Evolutionary conservation across 495 filamentous ascomycete genomes (phyloP).

Genomic region (Neurospora sp.): DNA sequence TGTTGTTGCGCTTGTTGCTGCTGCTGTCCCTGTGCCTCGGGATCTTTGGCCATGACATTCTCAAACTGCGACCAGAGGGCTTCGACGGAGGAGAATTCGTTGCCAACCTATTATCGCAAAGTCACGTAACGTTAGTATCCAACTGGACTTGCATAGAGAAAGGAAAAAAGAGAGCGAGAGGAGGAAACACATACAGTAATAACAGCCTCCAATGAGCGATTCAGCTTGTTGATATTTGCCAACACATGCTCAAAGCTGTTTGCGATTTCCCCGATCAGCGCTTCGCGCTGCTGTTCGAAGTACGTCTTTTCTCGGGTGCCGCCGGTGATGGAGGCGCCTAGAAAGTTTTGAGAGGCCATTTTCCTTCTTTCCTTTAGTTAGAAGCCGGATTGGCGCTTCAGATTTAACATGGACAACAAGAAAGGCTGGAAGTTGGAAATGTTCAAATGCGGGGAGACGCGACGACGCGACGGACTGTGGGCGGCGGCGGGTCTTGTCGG

Average conservation of each 20-base stretch:
- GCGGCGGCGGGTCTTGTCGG: neutral
- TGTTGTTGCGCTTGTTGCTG: conserved; percentile 30
- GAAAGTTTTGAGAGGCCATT: conserved; percentile 24
- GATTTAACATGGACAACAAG: neutral
- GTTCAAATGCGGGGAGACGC: neutral
- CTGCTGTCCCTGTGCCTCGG: conserved; percentile 36
- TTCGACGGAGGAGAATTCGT: conserved; percentile 94
- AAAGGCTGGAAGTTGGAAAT: neutral
- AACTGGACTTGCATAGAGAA: neutral
- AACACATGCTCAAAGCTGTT: conserved; percentile 90
- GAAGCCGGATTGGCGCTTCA: neutral
- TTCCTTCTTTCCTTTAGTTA: neutral
- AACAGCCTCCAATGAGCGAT: conserved; percentile 85
- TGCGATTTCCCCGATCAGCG: conserved; percentile 69
- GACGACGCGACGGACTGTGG: neutral
- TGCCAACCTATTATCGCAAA: conserved; percentile 63
- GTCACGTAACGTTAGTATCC: neutral
- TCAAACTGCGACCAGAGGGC: conserved; percentile 96
- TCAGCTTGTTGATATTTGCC: conserved; percentile 91
- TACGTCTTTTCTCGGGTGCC: conserved; percentile 34
- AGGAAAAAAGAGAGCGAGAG: neutral
- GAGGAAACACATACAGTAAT: conserved; percentile 54
- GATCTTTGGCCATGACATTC: conserved; percentile 80
- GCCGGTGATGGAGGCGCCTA: conserved; percentile 23
- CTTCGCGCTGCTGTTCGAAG: conserved; percentile 76